These are phyloP conservation scores for Letharia lupina DNA, from an alignment of 495 filamentous ascomycete species.

Conservation along the genomic window DNA sequence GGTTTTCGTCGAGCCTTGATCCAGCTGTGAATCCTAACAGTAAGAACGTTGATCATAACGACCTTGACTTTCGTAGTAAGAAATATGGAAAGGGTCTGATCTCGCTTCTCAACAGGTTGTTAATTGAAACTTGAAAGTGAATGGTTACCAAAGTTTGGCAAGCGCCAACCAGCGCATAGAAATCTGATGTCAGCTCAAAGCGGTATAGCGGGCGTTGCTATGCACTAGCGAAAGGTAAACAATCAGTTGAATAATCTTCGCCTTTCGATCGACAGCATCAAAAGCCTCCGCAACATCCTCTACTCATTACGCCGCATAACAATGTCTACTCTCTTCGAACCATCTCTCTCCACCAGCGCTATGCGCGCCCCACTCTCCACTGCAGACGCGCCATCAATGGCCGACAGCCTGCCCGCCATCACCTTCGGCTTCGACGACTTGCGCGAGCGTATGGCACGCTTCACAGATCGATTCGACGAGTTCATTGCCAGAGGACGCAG, in stretches of 20 bases:
- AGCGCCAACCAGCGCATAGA: background rate
- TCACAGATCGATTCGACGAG: slow-evolving; percentile 82
- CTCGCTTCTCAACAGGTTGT: background rate
- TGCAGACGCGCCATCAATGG: slow-evolving; percentile 53
- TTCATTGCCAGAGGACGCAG: slow-evolving; percentile 89
- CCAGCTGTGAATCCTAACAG: slow-evolving; percentile 25
- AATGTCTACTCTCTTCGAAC: slow-evolving; percentile 68
- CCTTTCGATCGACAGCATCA: background rate
- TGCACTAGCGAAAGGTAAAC: slow-evolving; percentile 7
- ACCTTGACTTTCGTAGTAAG: slow-evolving; percentile 19
- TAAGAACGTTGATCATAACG: slow-evolving; percentile 33
- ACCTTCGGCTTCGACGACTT: slow-evolving; percentile 96
- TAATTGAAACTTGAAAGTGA: background rate
- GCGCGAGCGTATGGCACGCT: slow-evolving; percentile 88
- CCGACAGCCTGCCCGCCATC: slow-evolving; percentile 77
- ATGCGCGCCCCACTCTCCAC: slow-evolving; percentile 60
- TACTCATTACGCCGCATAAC: slow-evolving; percentile 39
- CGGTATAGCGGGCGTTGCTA: slow-evolving; percentile 11
- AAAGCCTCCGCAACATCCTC: background rate
- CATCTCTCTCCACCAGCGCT: slow-evolving; percentile 63
- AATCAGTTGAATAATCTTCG: background rate
- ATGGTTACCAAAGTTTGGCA: background rate
- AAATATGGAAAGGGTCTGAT: background rate
- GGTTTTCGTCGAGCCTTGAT: slow-evolving; percentile 36
- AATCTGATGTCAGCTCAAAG: background rate